phyloP scores from a whole-genome alignment of 352 stramenopile genomes.

The Phytophthora fragariae region DNA sequence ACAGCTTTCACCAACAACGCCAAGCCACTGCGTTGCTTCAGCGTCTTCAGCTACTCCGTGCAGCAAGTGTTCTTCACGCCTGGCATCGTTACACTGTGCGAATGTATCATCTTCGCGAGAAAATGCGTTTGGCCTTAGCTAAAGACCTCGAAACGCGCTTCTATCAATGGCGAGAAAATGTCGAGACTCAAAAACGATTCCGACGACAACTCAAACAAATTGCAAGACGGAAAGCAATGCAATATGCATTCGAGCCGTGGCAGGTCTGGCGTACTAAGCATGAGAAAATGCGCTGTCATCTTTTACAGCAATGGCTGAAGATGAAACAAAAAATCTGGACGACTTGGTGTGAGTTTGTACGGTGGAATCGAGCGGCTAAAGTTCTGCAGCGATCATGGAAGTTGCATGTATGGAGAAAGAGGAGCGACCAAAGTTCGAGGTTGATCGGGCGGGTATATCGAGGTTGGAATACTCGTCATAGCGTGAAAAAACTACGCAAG shows the following conservation, averaged over 20 bases:
- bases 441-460: constrained; percentile 20
- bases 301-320: constrained; percentile 12
- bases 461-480: constrained; percentile 11
- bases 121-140: constrained; percentile 16
- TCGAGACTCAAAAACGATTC: constrained; percentile 7
- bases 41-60: constrained; percentile 12
- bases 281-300: constrained; percentile 22
- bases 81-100: constrained; percentile 17
- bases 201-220: constrained; percentile 18
- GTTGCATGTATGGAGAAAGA: constrained; percentile 4
- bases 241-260: constrained; percentile 23
- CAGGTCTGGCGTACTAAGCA: constrained; percentile 19
- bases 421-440: background rate
- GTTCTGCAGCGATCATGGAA: constrained; percentile 21
- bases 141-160: constrained; percentile 21
- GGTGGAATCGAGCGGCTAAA: constrained; percentile 9
- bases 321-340: constrained; percentile 14
- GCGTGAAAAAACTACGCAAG: constrained; percentile 2
- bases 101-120: constrained; percentile 15
- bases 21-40: constrained; percentile 22
- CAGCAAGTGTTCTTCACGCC: constrained; percentile 5
- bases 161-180: constrained; percentile 18
- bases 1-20: constrained; percentile 21
- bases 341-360: constrained; percentile 12
- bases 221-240: constrained; percentile 17